Evolutionary conservation across 2,329 filamentous ascomycete species (phyloP).

Genomic region (Ceratocystis alfenasii): DNA sequence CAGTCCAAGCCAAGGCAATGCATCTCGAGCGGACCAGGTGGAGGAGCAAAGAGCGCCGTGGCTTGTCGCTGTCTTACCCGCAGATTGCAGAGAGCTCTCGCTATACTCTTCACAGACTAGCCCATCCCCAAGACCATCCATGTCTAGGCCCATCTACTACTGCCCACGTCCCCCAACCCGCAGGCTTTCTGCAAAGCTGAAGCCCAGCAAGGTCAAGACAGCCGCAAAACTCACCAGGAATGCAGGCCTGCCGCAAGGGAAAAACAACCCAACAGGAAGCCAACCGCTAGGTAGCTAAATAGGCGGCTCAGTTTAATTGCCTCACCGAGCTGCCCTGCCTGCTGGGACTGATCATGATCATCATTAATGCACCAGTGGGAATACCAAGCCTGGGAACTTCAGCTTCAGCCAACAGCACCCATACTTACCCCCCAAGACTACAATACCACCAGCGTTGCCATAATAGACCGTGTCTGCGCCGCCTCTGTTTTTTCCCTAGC

Average conservation of each 20-base stretch:
- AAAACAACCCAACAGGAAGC: not conserved
- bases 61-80: not conserved
- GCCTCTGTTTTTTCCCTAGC: not conserved
- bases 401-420: not conserved
- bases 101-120: not conserved
- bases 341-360: constrained; percentile 5
- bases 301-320: not conserved
- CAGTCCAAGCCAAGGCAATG: not conserved
- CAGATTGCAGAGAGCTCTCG: not conserved
- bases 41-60: too few species aligned
- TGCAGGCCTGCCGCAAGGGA: not conserved
- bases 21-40: not conserved
- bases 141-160: not conserved
- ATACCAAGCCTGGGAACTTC: not conserved
- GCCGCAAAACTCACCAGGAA: not conserved
- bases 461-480: not conserved
- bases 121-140: too few species aligned
- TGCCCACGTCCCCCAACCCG: not conserved
- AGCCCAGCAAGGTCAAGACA: constrained; percentile 1
- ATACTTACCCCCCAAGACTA: not conserved
- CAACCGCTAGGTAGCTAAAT: not conserved
- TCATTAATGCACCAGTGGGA: constrained; percentile 8
- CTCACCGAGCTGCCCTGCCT: not conserved
- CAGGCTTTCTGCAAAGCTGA: not conserved
- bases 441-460: not conserved